Base-by-base conservation (phyloP, 805 yeast species). In the Dipodascopsis uninucleata region DNA sequence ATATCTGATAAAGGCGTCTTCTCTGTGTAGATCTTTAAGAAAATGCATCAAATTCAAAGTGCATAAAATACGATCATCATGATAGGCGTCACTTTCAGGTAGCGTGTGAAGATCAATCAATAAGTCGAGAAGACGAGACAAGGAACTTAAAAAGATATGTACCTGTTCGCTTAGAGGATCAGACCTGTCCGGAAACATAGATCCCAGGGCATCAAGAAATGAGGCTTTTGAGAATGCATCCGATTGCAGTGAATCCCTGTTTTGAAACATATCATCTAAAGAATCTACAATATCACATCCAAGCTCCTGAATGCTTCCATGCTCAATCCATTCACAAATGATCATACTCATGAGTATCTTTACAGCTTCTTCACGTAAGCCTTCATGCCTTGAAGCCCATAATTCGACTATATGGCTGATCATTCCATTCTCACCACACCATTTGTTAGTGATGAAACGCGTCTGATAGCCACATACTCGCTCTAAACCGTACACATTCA, bases 41-140 rank as follows among this genome's bases (percentile, higher is more conserved):
- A 78, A 85, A 32, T 87, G 81, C 51, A 85, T 77, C 58, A 86
- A 80, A 57, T 81, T 82, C 60, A 87, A 71, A 48, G 78, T 78
- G 61, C 82, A 84, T 75, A 84, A 82, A 4, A 88, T 81, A 58
- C 95, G 72, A 63, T 87, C 96, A 61, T 85, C 90, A 57, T 84
- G 90, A 63, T 83, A 88, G 58, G 86, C 95, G 32, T 80, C 80
- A 16, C 88, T 88, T 36, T 72, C 74, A 10, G 96, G 96, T 45
- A 87, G 86, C 46, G 76, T 74, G 56, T 76, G 76, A 56, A 83
- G 75, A 57, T 84, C 86, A 49, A 77, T 72, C 58, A 84, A 71
- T 12, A 79, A 77, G 42, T 72, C 77, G 46, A 85, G 65, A 63
- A 85, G 84, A 20, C 78, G 81, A 20, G 61, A 56, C 16, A 62